Conservation (phyloP, 371 early-diverging fungal genomes). For the Rhizopus arrhizus region DNA sequence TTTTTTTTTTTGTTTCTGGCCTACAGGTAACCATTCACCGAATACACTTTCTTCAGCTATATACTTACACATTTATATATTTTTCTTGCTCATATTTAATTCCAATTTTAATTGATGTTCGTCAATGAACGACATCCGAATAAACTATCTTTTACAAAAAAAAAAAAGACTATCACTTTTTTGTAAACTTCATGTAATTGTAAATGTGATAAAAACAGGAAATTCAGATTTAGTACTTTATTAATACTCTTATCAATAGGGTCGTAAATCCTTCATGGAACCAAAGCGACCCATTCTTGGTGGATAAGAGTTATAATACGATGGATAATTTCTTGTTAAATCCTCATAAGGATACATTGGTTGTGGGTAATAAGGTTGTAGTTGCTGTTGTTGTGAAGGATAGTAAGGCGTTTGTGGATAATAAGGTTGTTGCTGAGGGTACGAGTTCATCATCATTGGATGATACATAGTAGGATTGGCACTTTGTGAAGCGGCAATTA, state of each 20-base stretch:
- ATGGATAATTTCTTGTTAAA: not conserved
- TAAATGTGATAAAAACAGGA: no score
- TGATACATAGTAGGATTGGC: not conserved
- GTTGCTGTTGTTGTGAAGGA: not conserved
- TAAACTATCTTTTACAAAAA: no score
- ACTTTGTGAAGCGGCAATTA: not conserved
- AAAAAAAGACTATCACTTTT: no score
- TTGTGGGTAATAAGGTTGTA: not conserved
- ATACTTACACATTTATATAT: no score
- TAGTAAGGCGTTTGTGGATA: not conserved
- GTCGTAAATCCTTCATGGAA: slow-evolving; percentile 1
- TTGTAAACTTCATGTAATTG: no score
- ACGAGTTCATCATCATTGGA: not conserved
- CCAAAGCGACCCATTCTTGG: not conserved
- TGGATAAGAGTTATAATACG: not conserved
- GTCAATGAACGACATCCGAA: no score
- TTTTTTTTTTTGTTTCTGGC: no score
- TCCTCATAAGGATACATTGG: not conserved
- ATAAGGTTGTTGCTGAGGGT: not conserved
- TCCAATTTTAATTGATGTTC: no score
- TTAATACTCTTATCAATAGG: not conserved
- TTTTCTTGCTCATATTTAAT: no score
- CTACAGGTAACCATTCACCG: no score
- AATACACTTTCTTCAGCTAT: no score
- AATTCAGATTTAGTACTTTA: no score